phyloP scores from a whole-genome alignment of 2,329 filamentous ascomycete species.

The Helicocarpus griseus region DNA sequence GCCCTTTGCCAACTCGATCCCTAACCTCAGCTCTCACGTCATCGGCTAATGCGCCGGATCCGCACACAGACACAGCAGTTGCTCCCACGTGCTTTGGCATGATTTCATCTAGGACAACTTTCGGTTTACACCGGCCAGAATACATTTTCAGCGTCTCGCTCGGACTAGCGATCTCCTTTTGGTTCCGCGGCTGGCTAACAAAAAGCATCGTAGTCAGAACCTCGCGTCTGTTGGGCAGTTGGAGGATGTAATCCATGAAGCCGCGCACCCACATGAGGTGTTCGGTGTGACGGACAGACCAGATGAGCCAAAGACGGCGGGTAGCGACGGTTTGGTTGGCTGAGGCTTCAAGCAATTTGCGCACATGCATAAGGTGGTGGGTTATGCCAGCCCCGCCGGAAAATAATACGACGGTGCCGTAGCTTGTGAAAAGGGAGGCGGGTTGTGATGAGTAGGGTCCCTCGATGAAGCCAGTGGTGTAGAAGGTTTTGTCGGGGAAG shows the following conservation, averaged over 20 bases:
- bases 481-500: conserved; percentile 40
- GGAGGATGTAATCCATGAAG: conserved; percentile 57
- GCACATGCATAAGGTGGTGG: conserved; percentile 53
- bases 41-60: conserved; percentile 54
- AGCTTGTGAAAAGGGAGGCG: conserved; percentile 44
- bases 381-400: conserved; percentile 58
- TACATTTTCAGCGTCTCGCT: conserved; percentile 53
- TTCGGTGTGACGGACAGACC: conserved; percentile 53
- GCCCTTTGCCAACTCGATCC: conserved; percentile 41
- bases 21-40: conserved; percentile 48
- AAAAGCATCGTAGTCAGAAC: conserved; percentile 53
- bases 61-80: conserved; percentile 53
- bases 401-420: conserved; percentile 57
- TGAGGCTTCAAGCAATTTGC: conserved; percentile 47
- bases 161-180: conserved; percentile 45
- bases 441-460: conserved; percentile 55
- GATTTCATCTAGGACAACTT: conserved; percentile 48
- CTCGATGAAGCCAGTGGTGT: conserved; percentile 49
- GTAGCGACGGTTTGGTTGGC: conserved; percentile 46
- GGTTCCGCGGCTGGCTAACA: conserved; percentile 49
- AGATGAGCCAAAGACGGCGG: conserved; percentile 51
- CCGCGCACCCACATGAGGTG: conserved; percentile 53
- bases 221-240: conserved; percentile 49
- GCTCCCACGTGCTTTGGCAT: conserved; percentile 48
- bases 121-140: conserved; percentile 47